A percentile compares a stretch with the other conserved stretches of the same genome.
These are phyloP conservation scores for Aspergillus luchuensis DNA, from an alignment of 2,329 filamentous ascomycete species.

Conservation along the genomic window DNA sequence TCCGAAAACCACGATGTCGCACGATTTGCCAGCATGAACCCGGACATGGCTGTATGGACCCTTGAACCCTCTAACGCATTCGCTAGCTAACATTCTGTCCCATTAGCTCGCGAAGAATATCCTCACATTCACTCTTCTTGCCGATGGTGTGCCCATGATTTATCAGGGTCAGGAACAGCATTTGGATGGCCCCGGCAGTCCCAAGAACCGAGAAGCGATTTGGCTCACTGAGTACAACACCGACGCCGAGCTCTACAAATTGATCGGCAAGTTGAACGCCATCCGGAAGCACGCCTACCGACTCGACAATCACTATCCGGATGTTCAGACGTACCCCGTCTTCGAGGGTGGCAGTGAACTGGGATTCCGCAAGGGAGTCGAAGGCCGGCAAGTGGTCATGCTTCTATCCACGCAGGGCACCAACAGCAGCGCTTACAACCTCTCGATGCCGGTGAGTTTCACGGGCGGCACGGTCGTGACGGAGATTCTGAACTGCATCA, in stretches of 20 bases:
- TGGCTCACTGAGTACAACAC: conserved; percentile 56
- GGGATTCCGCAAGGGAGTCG: conserved; percentile 50
- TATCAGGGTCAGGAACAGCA: conserved; percentile 69
- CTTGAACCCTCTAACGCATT: background rate
- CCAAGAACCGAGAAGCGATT: conserved; percentile 57
- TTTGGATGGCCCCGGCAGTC: conserved; percentile 51
- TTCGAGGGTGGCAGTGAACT: conserved; percentile 47
- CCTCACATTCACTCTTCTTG: conserved; percentile 62
- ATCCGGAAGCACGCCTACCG: conserved; percentile 46
- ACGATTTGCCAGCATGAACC: conserved; percentile 56
- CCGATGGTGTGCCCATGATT: conserved; percentile 63
- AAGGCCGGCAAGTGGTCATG: conserved; percentile 45
- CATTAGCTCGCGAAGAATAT: conserved; percentile 59
- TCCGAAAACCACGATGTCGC: conserved; percentile 63
- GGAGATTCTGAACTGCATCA: conserved; percentile 33
- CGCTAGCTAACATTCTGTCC: background rate
- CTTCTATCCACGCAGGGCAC: conserved; percentile 48
- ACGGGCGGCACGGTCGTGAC: conserved; percentile 27
- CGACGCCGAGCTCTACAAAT: conserved; percentile 41
- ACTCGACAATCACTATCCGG: conserved; percentile 41
- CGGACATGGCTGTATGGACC: conserved; percentile 44
- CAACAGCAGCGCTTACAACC: conserved; percentile 30
- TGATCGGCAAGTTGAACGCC: conserved; percentile 43
- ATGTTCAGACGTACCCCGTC: conserved; percentile 41
- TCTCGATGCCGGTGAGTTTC: conserved; percentile 33